A percentile compares a stretch with the other conserved stretches of the same genome.
These are phyloP conservation scores for Rhynchospora pubera DNA, from an alignment of 176 grass and related monocot species.

Conservation along the genomic window DNA sequence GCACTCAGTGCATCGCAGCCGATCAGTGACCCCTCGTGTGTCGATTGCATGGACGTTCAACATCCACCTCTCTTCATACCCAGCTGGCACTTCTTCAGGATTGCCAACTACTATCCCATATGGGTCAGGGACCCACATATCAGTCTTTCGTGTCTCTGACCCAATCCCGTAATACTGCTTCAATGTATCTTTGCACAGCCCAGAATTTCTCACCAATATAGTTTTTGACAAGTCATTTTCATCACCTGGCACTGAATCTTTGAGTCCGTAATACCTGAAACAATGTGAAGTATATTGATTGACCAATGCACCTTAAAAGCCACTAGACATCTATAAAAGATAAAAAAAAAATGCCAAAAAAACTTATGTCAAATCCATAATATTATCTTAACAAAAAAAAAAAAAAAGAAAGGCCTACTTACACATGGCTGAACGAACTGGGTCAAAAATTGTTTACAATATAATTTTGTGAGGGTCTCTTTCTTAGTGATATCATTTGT, in stretches of 20 bases:
- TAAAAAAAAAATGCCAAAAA: background rate
- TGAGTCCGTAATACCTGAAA: constrained; percentile 29
- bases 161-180: constrained; percentile 72
- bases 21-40: constrained; percentile 49
- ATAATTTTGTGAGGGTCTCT: background rate
- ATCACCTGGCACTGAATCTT: background rate
- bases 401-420: background rate
- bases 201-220: constrained; percentile 35
- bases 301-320: background rate
- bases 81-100: constrained; percentile 31
- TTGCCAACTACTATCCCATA: constrained; percentile 69
- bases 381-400: background rate
- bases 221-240: background rate
- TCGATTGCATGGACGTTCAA: constrained; percentile 81
- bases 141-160: constrained; percentile 75
- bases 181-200: constrained; percentile 44
- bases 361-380: background rate
- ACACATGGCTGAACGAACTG: background rate
- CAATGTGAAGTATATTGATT: constrained; percentile 6
- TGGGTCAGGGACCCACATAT: constrained; percentile 79
- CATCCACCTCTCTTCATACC: constrained; percentile 59
- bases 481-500: background rate
- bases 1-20: constrained; percentile 61
- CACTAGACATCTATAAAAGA: background rate
- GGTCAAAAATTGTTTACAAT: background rate